Base-by-base conservation (phyloP, 257 asterid species). In the Plantago elongata region DNA sequence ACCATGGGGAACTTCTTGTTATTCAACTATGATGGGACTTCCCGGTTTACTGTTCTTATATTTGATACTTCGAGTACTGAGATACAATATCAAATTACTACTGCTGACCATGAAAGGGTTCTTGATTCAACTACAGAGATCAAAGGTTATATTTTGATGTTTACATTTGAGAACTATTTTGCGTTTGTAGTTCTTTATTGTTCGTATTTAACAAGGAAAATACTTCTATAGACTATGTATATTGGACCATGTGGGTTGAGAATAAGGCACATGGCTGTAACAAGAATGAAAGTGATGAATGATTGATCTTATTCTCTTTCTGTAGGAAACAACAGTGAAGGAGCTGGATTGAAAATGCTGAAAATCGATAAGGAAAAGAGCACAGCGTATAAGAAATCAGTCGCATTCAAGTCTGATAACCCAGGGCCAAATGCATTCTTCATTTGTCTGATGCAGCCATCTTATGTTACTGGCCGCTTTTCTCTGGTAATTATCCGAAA, bases 21-120 rank as follows among this genome's bases (percentile, higher is more conserved):
- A 10, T 84, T 84, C 13, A 57, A 63, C 52, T 79, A 71, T 54
- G 15, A 55, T 2, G 77, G 72, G 11, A 50, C 45, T 30, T 73
- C 75, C 4, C 55, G 46, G 9, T 81, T 81, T 38, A 34, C 44
- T 47, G 86, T 79, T 63, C n/a, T 61, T 6, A 81, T 84, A 55
- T 84, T 70, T 54, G 79, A 79, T 40, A 43, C 38, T 5, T 45
- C 59, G 30, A 75, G 73, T 29, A n/a, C 61, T 0, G 92, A 84
- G 69, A 73, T 81, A 1, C 72, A 77, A 13, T 77, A 84, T 65
- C 67, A 63, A 5, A 2, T 46, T 5, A 9, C 15, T 50, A 46
- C 12, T 51, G 3, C 11, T 22, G 13, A 57, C 34, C 61, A 11
- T 60, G 9, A 51, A 0, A 12, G 15, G 12, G 13, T 3, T n/a